Conservation (phyloP, 148 eudicot genomes). For the Amaranthus cruentus region DNA sequence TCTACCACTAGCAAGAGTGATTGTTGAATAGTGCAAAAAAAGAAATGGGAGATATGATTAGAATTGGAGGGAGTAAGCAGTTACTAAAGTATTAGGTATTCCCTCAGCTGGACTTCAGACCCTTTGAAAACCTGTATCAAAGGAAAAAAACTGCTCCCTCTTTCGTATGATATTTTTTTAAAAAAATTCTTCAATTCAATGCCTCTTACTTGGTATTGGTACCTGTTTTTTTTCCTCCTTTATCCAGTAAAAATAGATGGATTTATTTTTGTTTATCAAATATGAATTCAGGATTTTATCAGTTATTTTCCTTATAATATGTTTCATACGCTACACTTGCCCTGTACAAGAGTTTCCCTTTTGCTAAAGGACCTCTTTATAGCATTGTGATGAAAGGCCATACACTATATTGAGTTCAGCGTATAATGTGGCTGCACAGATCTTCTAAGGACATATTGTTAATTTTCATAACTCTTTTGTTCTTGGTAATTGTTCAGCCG, state of each 20-base stretch:
- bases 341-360: background rate
- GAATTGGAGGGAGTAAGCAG: too few species aligned
- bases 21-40: too few species aligned
- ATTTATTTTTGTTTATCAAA: background rate
- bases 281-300: background rate
- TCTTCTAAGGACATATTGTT: background rate
- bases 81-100: background rate
- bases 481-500: background rate
- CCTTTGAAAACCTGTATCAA: too few species aligned
- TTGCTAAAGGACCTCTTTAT: background rate
- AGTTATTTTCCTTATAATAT: background rate
- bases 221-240: background rate
- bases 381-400: background rate
- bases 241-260: background rate
- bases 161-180: background rate
- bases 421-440: background rate
- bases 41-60: too few species aligned
- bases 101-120: background rate
- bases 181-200: background rate
- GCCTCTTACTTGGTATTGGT: background rate
- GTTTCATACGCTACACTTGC: background rate
- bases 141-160: background rate
- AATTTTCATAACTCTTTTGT: background rate
- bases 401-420: background rate
- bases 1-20: too few species aligned